Evolutionary conservation across 805 yeast genomes (phyloP).

Genomic region (Kazachstania kunashirensis): DNA sequence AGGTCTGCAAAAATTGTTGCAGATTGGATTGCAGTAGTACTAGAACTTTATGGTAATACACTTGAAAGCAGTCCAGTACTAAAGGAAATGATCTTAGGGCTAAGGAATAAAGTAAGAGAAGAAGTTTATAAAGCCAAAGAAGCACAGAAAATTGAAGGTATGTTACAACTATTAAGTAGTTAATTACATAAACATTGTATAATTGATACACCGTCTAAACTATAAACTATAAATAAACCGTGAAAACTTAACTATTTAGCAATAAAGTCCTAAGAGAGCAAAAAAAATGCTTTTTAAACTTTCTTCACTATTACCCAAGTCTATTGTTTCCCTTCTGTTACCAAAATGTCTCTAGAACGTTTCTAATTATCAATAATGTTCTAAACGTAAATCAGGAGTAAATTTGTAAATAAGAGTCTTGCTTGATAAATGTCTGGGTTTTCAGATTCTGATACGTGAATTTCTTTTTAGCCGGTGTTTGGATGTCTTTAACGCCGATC

Average conservation of each 20-base stretch:
- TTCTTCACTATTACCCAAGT: too few relatives aligned
- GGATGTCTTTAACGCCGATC: too few relatives aligned
- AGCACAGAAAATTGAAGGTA: conserved; percentile 84
- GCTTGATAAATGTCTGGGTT: not conserved
- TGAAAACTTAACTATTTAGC: too few relatives aligned
- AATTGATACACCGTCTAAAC: not conserved
- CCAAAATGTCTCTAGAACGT: conserved; percentile 1
- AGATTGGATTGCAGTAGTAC: conserved; percentile 64
- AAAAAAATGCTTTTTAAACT: too few relatives aligned
- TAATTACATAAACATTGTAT: too few relatives aligned
- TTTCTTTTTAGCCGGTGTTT: too few relatives aligned
- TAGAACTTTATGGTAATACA: conserved; percentile 64
- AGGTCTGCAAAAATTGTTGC: conserved; percentile 51
- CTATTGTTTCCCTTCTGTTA: too few relatives aligned
- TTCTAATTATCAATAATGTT: not conserved
- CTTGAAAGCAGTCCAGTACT: conserved; percentile 67
- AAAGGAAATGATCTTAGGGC: conserved; percentile 56
- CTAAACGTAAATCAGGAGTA: conserved; percentile 1
- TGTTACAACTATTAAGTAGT: conserved; percentile 73
- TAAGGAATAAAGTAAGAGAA: conserved; percentile 49
- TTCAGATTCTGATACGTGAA: not conserved
- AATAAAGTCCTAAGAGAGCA: too few relatives aligned
- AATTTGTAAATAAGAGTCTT: not conserved
- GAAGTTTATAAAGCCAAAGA: conserved; percentile 78
- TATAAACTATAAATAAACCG: not conserved